Base-by-base conservation (phyloP, 306 rosid genomes). In the Mimosa pudica region DNA sequence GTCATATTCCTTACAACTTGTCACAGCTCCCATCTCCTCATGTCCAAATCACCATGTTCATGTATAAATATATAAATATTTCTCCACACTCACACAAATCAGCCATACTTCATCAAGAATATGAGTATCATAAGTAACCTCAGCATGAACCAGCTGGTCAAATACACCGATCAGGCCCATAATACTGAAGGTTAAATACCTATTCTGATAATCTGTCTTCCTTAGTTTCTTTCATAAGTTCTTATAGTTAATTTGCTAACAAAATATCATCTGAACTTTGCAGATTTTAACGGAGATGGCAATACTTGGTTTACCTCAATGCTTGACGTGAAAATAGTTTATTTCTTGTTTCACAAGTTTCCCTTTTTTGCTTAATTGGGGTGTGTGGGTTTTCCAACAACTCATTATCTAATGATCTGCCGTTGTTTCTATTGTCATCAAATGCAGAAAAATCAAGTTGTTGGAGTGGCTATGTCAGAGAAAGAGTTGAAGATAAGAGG, bases 401-500 rank as follows among this genome's bases (percentile, higher is more conserved):
- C 14, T 60, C 12, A 42, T 54, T 12, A 30, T 49, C 30, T 67
- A 42, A 73, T 38, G 42, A 38, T 66, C 16, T 71, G 9, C 12
- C 13, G 0, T 46, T 7, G 30, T 30, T 79, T 20, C 47, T 75
- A 42, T n/a, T 74, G 73, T 82, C 70, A 35, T 68, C 10, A 38
- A 38, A 5, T 38, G 42, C 42, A 82, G 38, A 80, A 57, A 4
- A 73, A 77, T n/a, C 77, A 46, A 24, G 33, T 46, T 68, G 7
- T 67, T 1, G 76, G 81, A 60, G 69, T 24, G 60, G 17, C 41
- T 17, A n/a, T 85, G 41, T 82, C 93, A 11, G 75, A 73, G 47
- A 88, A 86, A 73, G 97, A 92, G 67, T 51, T 80, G 89, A 88
- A 84, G 81, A 92, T 94, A 60, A 77, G 92, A 14, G 75, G 66